Conservation (phyloP, 805 yeast species). For the Tetrapisispora phaffii region DNA sequence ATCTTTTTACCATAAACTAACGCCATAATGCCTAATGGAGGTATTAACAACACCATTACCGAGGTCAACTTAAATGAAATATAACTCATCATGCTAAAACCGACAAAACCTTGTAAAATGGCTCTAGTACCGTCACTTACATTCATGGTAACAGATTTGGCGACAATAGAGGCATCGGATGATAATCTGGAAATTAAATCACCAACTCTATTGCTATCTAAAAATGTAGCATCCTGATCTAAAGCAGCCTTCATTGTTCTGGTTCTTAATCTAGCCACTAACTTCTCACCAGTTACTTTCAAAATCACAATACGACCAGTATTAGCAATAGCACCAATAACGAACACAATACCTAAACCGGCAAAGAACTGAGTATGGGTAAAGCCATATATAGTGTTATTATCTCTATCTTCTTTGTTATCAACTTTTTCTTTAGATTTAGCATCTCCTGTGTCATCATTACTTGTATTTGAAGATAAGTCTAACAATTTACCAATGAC, state of each 20-base stretch:
- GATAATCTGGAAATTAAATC: conserved; percentile 83
- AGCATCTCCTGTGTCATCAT: neutral
- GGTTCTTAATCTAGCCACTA: conserved; percentile 76
- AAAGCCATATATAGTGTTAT: conserved; percentile 44
- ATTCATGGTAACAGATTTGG: conserved; percentile 79
- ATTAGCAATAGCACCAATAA: conserved; percentile 68
- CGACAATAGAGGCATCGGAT: conserved; percentile 80
- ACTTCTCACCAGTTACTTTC: conserved; percentile 72
- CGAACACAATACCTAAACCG: conserved; percentile 51
- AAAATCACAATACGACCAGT: conserved; percentile 70
- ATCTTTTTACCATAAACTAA: conserved; percentile 73
- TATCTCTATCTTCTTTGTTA: conserved; percentile 22
- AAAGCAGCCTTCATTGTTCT: conserved; percentile 67
- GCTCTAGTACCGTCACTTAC: conserved; percentile 89
- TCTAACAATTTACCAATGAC: conserved; percentile 83
- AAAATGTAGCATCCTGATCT: conserved; percentile 79
- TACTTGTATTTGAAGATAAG: conserved; percentile 34
- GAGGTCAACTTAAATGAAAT: conserved; percentile 77
- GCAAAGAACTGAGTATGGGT: conserved; percentile 54
- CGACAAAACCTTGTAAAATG: conserved; percentile 71
- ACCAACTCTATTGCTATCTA: conserved; percentile 84
- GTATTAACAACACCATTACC: conserved; percentile 70
- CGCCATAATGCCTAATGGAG: conserved; percentile 74
- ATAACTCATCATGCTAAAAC: conserved; percentile 82
- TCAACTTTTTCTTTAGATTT: conserved; percentile 14